Evolutionary conservation across 2,329 filamentous ascomycete species (phyloP), one percentile per base, ranked within the genome.

Genomic region (Botryosphaeria agaves): DNA sequence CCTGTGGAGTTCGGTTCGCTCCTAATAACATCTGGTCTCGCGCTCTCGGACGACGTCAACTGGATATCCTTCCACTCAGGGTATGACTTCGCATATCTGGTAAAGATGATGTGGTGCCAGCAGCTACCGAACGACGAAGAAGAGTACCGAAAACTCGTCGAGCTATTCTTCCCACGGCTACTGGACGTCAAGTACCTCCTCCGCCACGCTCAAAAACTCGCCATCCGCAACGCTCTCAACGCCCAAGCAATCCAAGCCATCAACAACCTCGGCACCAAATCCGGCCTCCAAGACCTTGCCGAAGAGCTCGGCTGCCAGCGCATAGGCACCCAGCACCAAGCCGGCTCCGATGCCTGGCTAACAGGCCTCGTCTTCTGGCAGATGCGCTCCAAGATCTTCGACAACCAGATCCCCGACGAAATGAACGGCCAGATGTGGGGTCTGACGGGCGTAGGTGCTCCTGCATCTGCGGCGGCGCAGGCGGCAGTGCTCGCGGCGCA

Each of bases 11-110:
- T 98, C 47, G 89, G 85, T 3, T 72, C 85, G 2, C 64, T 93
- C 17, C 66, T 98, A 37, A 92, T 92, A 33, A 85, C 81, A 29
- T 95, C 89, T 2, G 89, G 89, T 6, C 67, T 98, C 27, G 83
- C 91, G 8, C 77, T 89, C 45, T 73, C 81, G 39, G 76, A 89
- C 23, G 75, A 91, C 34, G 80, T 94, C 32, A 77, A 83, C 51
- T 98, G 89, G 89, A 81, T 98, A 39, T 92, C 83, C 3, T 95
- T 95, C 57, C 89, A 98, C 53, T 89, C 83, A 17, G 89, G 87
- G 36, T 98, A 98, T 56, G 89, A 98, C 59, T 95, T 98, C 55
- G 89, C 85, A 29, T 95, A 95, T 48, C 64, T 98, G 28, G 85
- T 91, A 47, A 98, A 98, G 58, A 74, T 94, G 34, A 75, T 98